These are phyloP conservation scores for Apiotrichum porosum DNA, from an alignment of 1,284 basidiomycete genomes.

Conservation along the genomic window DNA sequence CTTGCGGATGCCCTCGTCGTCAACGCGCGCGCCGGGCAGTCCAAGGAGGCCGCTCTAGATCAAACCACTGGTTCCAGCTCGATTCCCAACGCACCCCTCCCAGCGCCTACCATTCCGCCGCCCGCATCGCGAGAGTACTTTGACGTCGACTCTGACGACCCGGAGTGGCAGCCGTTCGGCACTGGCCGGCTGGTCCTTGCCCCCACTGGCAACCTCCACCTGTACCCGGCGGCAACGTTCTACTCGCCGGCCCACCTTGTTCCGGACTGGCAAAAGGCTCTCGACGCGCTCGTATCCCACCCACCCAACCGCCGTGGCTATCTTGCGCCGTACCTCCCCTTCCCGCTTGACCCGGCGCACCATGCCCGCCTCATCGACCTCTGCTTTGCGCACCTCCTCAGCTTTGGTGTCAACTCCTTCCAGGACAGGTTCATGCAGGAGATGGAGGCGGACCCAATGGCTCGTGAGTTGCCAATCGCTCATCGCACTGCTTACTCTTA, in stretches of 20 bases:
- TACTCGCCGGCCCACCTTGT: constrained; percentile 20
- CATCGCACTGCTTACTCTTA: too few relatives aligned
- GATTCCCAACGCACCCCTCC: not conserved
- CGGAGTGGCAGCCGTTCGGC: constrained; percentile 14
- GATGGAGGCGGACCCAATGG: constrained; percentile 18
- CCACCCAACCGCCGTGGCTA: constrained; percentile 14
- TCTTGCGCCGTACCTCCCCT: constrained; percentile 24
- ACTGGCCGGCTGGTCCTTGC: constrained; percentile 20
- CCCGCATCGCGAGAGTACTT: not conserved
- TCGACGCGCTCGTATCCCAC: constrained; percentile 6
- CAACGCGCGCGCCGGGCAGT: not conserved
- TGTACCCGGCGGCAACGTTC: constrained; percentile 24
- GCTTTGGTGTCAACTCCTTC: constrained; percentile 19
- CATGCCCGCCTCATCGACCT: constrained; percentile 16
- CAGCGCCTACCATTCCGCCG: not conserved
- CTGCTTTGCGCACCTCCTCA: constrained; percentile 15
- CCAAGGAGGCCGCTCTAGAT: not conserved
- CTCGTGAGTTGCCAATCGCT: too few relatives aligned
- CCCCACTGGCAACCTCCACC: constrained; percentile 20
- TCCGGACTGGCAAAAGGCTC: constrained; percentile 20
- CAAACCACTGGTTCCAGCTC: not conserved
- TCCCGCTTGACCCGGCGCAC: constrained; percentile 18
- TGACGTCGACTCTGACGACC: not conserved
- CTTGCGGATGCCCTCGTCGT: constrained; percentile 3
- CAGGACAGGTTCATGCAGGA: constrained; percentile 16